Evolutionary conservation across 371 early-diverging fungal species (phyloP).

Genomic region (Chytridiales sp.): DNA sequence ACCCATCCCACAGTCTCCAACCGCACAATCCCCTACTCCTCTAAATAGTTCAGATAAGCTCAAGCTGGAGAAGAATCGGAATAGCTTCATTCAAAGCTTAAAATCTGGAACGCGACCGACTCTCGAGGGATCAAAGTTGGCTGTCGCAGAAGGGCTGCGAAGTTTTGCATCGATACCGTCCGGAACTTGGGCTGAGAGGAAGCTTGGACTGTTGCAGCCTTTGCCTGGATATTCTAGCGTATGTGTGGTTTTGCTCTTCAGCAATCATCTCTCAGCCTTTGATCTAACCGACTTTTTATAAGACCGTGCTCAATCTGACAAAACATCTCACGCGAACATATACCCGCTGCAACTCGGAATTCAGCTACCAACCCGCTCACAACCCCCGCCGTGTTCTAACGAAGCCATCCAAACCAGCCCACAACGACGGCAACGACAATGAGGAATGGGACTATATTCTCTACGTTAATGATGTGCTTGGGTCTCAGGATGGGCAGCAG

Average conservation of each 20-base stretch:
- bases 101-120: neutral
- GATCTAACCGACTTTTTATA: neutral
- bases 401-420: conserved; percentile 82
- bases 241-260: neutral
- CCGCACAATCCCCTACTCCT: conserved; percentile 22
- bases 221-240: conserved; percentile 1
- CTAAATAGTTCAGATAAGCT: conserved; percentile 20
- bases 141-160: too few species aligned
- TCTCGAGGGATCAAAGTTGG: too few species aligned
- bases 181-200: conserved; percentile 10
- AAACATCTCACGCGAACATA: conserved; percentile 61
- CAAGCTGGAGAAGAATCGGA: conserved; percentile 27
- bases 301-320: conserved; percentile 28
- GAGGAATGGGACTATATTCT: conserved; percentile 91
- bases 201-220: conserved; percentile 1
- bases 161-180: too few species aligned
- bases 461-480: conserved; percentile 90
- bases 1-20: too few species aligned
- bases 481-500: conserved; percentile 79
- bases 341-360: conserved; percentile 68
- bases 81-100: conserved; percentile 17
- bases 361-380: conserved; percentile 60
- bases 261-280: too few species aligned
- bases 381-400: conserved; percentile 91
- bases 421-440: conserved; percentile 92